Evolutionary conservation across 2,329 filamentous ascomycete genomes (phyloP).

Genomic region (Dichotomopilus funicola): DNA sequence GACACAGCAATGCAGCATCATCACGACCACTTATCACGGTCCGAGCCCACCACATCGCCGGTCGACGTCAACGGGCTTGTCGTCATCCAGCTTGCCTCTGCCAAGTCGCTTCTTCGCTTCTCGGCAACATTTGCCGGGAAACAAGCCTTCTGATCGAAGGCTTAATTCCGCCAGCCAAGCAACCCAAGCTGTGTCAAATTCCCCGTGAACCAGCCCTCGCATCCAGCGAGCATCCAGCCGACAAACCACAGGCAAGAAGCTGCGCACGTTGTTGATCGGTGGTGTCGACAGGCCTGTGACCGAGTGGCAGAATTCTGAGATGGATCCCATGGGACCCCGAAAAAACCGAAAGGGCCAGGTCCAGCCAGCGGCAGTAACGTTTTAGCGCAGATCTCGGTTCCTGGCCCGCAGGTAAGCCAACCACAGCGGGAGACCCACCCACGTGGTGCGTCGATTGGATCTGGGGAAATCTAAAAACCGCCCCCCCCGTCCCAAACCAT

Average conservation of each 20-base stretch:
- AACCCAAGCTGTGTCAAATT: not conserved
- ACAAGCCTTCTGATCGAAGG: conserved; percentile 1
- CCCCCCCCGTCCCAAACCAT: not conserved
- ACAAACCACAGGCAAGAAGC: not conserved
- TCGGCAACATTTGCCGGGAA: not conserved
- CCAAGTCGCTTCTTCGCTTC: not conserved
- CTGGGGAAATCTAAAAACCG: not conserved
- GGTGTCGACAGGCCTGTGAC: not conserved
- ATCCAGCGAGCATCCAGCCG: not conserved
- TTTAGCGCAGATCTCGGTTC: conserved; percentile 3
- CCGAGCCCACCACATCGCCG: not conserved
- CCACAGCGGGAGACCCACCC: not conserved
- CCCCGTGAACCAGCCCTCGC: not conserved
- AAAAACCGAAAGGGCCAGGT: not conserved
- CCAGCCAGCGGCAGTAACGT: not conserved
- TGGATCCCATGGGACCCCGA: too few species aligned
- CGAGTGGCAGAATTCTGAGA: not conserved
- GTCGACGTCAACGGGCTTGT: not conserved
- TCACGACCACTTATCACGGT: too few species aligned
- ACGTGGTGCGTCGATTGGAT: conserved; percentile 12
- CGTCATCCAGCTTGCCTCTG: not conserved
- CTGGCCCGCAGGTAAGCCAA: conserved; percentile 1
- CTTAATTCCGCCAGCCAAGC: not conserved
- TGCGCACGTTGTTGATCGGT: not conserved
- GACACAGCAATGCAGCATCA: too few species aligned